phyloP scores from a whole-genome alignment of 1,139 yeast genomes.

The Yamadazyma oceani region DNA sequence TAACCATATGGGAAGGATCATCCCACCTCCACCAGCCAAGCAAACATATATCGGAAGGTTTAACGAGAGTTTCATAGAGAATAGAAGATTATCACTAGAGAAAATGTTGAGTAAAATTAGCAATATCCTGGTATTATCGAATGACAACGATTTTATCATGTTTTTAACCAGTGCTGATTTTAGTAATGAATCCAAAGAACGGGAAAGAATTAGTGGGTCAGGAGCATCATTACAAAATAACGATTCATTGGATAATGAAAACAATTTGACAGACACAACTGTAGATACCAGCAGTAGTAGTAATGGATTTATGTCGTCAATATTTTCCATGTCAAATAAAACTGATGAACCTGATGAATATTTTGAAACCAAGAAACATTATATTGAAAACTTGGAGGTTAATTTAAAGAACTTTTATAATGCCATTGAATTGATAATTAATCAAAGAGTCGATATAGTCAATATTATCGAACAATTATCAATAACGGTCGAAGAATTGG shows the following conservation, averaged over 20 bases:
- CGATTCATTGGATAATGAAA: slow-evolving; percentile 38
- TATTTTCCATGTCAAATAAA: slow-evolving; percentile 58
- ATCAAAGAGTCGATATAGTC: slow-evolving; percentile 74
- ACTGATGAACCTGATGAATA: slow-evolving; percentile 77
- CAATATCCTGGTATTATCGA: slow-evolving; percentile 53
- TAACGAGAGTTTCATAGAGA: slow-evolving; percentile 85
- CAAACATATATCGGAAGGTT: slow-evolving; percentile 84
- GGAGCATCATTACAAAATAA: slow-evolving; percentile 48
- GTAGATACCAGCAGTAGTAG: slow-evolving; percentile 29
- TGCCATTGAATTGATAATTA: slow-evolving; percentile 71
- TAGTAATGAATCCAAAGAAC: slow-evolving; percentile 58
- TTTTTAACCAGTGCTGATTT: slow-evolving; percentile 79
- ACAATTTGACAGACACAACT: slow-evolving; percentile 16
- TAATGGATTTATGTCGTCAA: slow-evolving; percentile 63
- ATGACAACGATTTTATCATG: slow-evolving; percentile 73
- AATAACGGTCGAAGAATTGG: slow-evolving; percentile 67
- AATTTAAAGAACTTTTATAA: slow-evolving; percentile 70
- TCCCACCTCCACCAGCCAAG: slow-evolving; percentile 97
- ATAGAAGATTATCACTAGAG: slow-evolving; percentile 82
- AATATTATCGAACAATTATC: slow-evolving; percentile 42
- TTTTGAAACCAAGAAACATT: slow-evolving; percentile 67
- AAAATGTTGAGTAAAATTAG: slow-evolving; percentile 78
- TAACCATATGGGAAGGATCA: slow-evolving; percentile 85
- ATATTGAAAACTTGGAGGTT: slow-evolving; percentile 69
- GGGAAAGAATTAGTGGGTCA: slow-evolving; percentile 58